A percentile compares a stretch with the other conserved stretches of the same genome.
phyloP scores from a whole-genome alignment of 2,329 filamentous ascomycete genomes.

The Thermothelomyces thermophilus region DNA sequence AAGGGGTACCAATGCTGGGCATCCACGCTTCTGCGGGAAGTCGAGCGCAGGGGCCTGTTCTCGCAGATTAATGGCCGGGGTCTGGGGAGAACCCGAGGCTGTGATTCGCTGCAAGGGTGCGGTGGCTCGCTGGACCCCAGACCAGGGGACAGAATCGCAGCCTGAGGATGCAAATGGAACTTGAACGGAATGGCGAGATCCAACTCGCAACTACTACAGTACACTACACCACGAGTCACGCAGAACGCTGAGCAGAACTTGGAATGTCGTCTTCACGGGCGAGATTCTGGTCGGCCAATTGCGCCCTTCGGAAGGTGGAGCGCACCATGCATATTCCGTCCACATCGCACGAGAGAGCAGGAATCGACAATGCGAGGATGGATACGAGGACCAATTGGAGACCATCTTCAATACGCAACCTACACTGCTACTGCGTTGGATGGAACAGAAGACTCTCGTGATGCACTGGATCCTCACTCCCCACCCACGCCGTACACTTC shows the following conservation, averaged over 20 bases:
- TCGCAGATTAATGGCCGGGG: constrained; percentile 21
- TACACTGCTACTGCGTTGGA: too few species aligned
- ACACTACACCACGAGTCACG: too few species aligned
- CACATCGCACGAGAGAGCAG: neutral
- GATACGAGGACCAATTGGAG: too few species aligned
- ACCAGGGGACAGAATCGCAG: neutral
- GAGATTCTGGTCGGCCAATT: neutral
- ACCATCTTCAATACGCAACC: neutral
- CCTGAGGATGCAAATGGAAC: constrained; percentile 4
- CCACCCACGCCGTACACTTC: too few species aligned
- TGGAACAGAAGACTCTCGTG: too few species aligned
- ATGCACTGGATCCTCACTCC: too few species aligned
- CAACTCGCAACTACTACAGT: too few species aligned
- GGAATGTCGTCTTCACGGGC: too few species aligned
- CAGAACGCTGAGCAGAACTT: too few species aligned
- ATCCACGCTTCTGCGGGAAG: constrained; percentile 7
- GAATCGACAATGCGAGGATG: too few species aligned
- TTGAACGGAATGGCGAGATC: neutral
- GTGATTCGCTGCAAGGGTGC: constrained; percentile 20
- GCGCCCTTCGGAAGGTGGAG: neutral
- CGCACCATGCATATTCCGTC: neutral
- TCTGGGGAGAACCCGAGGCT: constrained; percentile 6
- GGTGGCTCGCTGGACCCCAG: constrained; percentile 19
- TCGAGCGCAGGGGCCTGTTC: constrained; percentile 20
- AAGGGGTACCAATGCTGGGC: constrained; percentile 23